A percentile compares a stretch with the other conserved stretches of the same genome.
Conservation (phyloP, 805 yeast species). For the Myxozyma geophila region DNA sequence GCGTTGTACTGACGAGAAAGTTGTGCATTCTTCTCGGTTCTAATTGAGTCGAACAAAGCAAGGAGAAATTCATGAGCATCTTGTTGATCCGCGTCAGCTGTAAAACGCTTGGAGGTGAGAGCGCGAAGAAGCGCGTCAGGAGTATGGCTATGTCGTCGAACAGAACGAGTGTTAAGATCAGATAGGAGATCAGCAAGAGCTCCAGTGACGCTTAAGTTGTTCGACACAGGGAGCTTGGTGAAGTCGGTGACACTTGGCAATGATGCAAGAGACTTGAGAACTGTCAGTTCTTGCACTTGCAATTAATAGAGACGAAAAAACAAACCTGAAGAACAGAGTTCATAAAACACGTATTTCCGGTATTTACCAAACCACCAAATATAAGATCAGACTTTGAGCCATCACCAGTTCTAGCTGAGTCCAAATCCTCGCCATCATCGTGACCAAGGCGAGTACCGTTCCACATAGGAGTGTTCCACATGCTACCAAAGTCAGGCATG, state of each 20-base stretch:
- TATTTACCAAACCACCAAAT: conserved; percentile 79
- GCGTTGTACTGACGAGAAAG: not conserved
- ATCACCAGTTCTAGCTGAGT: not conserved
- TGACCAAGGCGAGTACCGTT: conserved; percentile 2
- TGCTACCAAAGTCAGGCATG: conserved; percentile 17
- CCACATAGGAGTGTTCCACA: conserved; percentile 9
- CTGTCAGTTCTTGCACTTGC: not conserved
- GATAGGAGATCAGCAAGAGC: conserved; percentile 8
- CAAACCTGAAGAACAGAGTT: conserved; percentile 75
- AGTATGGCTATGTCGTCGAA: conserved; percentile 20
- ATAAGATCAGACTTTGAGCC: not conserved
- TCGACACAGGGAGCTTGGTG: not conserved
- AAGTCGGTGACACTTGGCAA: conserved; percentile 14
- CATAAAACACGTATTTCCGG: conserved; percentile 95
- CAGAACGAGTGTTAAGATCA: conserved; percentile 15
- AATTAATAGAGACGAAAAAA: too few relatives aligned
- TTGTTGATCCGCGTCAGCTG: conserved; percentile 34
- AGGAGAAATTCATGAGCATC: conserved; percentile 37
- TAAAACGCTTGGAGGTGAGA: conserved; percentile 25
- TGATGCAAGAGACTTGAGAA: conserved; percentile 22
- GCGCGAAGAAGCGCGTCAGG: conserved; percentile 22
- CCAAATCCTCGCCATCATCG: conserved; percentile 15
- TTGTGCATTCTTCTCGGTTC: conserved; percentile 16
- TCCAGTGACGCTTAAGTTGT: conserved; percentile 12
- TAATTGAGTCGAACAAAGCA: conserved; percentile 27